Evolutionary conservation across 352 stramenopile species (phyloP), one percentile per base, ranked within the genome.

Genomic region (Phytophthora citricola): DNA sequence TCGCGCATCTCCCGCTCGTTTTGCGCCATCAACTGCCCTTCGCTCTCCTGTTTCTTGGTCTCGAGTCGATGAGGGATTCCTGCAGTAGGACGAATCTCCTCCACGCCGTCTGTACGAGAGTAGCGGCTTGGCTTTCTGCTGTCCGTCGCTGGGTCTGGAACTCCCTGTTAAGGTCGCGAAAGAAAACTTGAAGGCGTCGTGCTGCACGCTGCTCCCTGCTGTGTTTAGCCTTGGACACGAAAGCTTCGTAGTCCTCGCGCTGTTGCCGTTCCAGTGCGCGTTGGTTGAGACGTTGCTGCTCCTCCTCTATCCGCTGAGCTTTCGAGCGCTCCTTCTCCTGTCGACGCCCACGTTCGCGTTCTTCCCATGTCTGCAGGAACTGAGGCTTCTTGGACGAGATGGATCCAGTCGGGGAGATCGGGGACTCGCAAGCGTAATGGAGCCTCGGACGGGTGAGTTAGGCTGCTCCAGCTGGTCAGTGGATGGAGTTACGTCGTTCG

Each of bases 321-420:
- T 88, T 91, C 15, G 75, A 78, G 0, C 69, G 27, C 22, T 90
- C 80, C 48, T 94, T 92, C 43, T 89, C 79, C 27, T 83, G 57
- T 39, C 75, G 78, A 11, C 79, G 69, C 38, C 85, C 71, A 40
- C 71, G 70, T 60, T 92, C 82, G 6, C 86, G 78, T 63, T 94
- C 82, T 62, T 94, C 82, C 79, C 82, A 94, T 4, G 76, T 89
- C 70, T 85, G 83, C 38, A 92, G 71, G 43, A 93, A 85, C 2
- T 67, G 57, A 3, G 84, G 82, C 24, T 86, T 87, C 51, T 79
- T 85, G 9, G 73, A 69, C 5, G 71, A 73, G 12, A 78, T 45
- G 6, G 67, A 70, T 12, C 14, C 12, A 11, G 63, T 63, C 5
- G 67, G 55, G 10, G 67, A 75, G 22, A 29, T 17, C 41, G 27